Base-by-base conservation (phyloP, 2,329 filamentous ascomycete species). In the Hypoxylon sp. region DNA sequence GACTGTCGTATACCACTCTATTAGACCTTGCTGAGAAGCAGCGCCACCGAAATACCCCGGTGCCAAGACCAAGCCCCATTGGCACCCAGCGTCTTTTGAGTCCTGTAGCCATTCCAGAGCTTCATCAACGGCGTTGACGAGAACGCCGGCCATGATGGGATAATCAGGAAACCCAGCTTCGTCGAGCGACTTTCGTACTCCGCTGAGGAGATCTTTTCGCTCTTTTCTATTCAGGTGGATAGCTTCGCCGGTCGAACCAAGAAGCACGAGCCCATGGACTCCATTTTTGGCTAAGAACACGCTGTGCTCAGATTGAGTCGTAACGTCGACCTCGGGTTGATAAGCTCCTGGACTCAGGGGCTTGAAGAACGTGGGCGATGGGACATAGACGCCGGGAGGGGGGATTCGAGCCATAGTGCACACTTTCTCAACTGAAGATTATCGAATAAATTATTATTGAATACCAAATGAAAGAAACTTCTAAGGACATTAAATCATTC, bases 41-140 rank as follows among this genome's bases (percentile, higher is more conserved):
- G 85, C 85, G 0, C 83, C 80, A 2, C 88, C 89, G 77, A 91
- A 92, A 77, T 91, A 92, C 0, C 89, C 89, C 0, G 89, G 89
- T 46, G 87, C 87, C 50, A 92, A 83, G 37, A 89, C 87, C 65
- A 91, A 80, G 22, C 88, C 89, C 83, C 87, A 91, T 70, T 89
- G 85, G 11, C 86, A 86, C 10, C 89, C 88, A 0, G 88, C 88
- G 48, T 84, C 80, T 68, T 85, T 84, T 63, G 86, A 86, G 60
- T 79, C 77, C 8, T 77, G 69, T 61, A 84, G 66, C 75, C 88
- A 87, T 62, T 85, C 80, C 3, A 91, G 77, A 0, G 86, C 68
- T 56, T 75, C 73, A 48, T 75, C 71, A 8, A 74, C 68, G 22
- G 66, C 66, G 48, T 74, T 73, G 8, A 70, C 69, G 5, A 75